A percentile compares a stretch with the other conserved stretches of the same genome.
Evolutionary conservation across 352 stramenopile genomes (phyloP).

Genomic region (Phytopythium kandeliae): DNA sequence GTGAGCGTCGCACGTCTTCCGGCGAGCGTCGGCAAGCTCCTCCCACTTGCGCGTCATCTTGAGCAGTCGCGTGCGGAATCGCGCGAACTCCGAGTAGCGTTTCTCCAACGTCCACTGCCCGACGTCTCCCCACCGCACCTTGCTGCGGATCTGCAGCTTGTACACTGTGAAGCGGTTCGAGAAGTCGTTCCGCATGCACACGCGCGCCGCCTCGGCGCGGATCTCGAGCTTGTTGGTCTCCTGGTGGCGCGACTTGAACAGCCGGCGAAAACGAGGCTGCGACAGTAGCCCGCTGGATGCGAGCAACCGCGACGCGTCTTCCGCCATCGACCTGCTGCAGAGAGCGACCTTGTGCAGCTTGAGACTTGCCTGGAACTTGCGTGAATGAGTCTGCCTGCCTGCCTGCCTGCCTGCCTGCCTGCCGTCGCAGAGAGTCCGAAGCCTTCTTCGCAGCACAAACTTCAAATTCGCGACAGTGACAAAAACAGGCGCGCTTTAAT

Average conservation of each 20-base stretch:
- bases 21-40: conserved; percentile 7
- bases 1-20: conserved; percentile 18
- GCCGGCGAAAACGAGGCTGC: conserved; percentile 32
- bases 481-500: conserved; percentile 1
- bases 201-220: conserved; percentile 18
- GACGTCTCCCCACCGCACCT: conserved; percentile 16
- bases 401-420: too few species aligned
- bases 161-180: conserved; percentile 43
- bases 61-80: conserved; percentile 32
- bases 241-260: conserved; percentile 54
- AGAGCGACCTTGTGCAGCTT: background rate
- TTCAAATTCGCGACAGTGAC: background rate
- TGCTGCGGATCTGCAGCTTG: conserved; percentile 41
- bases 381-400: background rate
- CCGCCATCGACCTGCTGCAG: conserved; percentile 8
- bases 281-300: conserved; percentile 23
- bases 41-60: conserved; percentile 41
- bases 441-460: too few species aligned
- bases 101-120: conserved; percentile 45
- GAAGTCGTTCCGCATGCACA: conserved; percentile 13
- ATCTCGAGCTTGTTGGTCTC: conserved; percentile 47
- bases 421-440: too few species aligned
- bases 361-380: background rate
- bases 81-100: conserved; percentile 50
- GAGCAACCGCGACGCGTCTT: conserved; percentile 15